Evolutionary conservation across 257 asterid species (phyloP).

Genomic region (Thymus quinquecostatus): DNA sequence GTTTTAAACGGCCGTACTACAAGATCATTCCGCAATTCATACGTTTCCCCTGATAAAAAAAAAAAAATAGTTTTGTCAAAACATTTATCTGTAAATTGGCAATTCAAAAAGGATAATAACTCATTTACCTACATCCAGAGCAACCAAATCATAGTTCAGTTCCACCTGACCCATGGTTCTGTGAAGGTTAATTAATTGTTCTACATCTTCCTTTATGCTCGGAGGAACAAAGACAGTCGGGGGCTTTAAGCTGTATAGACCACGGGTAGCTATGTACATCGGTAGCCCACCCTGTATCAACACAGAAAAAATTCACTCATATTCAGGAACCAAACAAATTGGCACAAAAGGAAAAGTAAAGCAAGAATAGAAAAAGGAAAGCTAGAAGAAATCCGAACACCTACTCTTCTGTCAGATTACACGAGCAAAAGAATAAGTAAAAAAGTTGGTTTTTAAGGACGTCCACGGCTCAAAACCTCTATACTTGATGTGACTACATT

Average conservation of each 20-base stretch:
- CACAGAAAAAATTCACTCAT: slow-evolving; percentile 22
- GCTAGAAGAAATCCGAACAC: slow-evolving; percentile 8
- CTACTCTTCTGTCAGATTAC: not conserved
- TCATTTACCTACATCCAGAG: slow-evolving; percentile 81
- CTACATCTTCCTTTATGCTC: slow-evolving; percentile 81
- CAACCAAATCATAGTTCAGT: slow-evolving; percentile 75
- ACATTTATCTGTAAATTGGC: slow-evolving; percentile 16
- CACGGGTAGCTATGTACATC: slow-evolving; percentile 93
- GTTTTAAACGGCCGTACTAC: slow-evolving; percentile 89
- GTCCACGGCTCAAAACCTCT: not conserved
- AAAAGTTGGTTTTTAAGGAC: not conserved
- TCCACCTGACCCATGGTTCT: slow-evolving; percentile 83
- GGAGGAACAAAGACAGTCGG: slow-evolving; percentile 94
- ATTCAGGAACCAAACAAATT: slow-evolving; percentile 17
- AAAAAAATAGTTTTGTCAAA: slow-evolving; percentile 20
- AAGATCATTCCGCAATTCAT: slow-evolving; percentile 96
- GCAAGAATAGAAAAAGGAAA: not conserved
- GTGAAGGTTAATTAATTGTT: slow-evolving; percentile 72
- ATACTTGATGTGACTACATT: slow-evolving; percentile 1
- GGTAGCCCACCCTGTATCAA: slow-evolving; percentile 95
- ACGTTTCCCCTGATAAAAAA: slow-evolving; percentile 80
- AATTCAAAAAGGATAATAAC: slow-evolving; percentile 18
- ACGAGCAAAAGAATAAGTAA: not conserved
- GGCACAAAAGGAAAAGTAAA: not conserved
- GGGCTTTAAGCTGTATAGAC: slow-evolving; percentile 82